Percentiles rank a stretch among this genome's conserved stretches.
Evolutionary conservation across 495 filamentous ascomycete species (phyloP).

Genomic region (Sabuloglossum arenarium): DNA sequence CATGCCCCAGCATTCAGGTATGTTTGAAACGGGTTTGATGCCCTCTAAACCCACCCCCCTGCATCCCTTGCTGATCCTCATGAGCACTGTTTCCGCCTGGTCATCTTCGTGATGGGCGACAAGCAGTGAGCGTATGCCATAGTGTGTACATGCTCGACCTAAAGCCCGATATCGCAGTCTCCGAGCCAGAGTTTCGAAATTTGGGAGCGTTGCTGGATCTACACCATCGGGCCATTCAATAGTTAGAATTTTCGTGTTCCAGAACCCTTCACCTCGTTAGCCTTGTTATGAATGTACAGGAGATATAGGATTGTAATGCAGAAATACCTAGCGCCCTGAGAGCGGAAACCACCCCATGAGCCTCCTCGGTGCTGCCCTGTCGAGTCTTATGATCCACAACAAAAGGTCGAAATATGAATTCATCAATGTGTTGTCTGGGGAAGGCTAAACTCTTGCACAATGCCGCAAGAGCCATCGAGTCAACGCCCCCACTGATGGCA

Average conservation of each 20-base stretch:
- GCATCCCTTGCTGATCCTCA: slow-evolving; percentile 43
- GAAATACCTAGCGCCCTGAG: slow-evolving; percentile 11
- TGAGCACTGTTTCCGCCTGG: slow-evolving; percentile 69
- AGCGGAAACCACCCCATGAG: slow-evolving; percentile 11
- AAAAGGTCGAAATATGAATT: slow-evolving; percentile 34
- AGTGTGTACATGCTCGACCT: slow-evolving; percentile 33
- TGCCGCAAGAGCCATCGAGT: slow-evolving; percentile 82
- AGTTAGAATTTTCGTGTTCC: slow-evolving; percentile 24
- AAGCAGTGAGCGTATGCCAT: slow-evolving; percentile 32
- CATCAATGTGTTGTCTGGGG: slow-evolving; percentile 11
- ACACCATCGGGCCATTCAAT: slow-evolving; percentile 24
- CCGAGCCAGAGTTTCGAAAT: slow-evolving; percentile 64
- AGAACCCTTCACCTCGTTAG: slow-evolving; percentile 22
- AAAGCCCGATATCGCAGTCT: slow-evolving; percentile 49
- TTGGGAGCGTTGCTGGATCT: slow-evolving; percentile 26
- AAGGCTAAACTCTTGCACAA: slow-evolving; percentile 40
- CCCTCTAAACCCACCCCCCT: slow-evolving; percentile 44
- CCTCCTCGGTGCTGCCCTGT: slow-evolving; percentile 46
- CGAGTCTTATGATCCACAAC: slow-evolving; percentile 66
- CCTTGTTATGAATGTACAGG: not conserved
- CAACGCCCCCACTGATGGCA: slow-evolving; percentile 80
- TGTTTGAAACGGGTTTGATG: slow-evolving; percentile 38
- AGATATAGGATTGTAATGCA: not conserved
- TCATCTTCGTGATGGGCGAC: slow-evolving; percentile 75
- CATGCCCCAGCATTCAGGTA: slow-evolving; percentile 67